Base-by-base conservation (phyloP, 345 rosid genomes). In the Psidium friedrichsthalianum region DNA sequence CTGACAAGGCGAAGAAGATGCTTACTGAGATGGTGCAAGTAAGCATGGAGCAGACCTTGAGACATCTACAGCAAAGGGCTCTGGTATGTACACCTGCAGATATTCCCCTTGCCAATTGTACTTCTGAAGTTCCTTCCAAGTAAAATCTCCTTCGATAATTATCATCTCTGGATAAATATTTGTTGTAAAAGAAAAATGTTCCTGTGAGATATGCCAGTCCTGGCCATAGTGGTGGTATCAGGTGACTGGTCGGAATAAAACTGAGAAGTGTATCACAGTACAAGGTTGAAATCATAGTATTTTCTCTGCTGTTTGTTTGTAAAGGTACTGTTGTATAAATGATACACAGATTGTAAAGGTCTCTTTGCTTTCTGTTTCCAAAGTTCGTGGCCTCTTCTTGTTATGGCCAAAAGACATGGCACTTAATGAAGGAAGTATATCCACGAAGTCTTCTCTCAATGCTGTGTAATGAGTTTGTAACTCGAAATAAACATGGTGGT, bases 11-110 rank as follows among this genome's bases (percentile, higher is more conserved):
- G 1, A 97, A 94, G 93, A 95, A 94, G 90, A 97, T 96, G 98
- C 91, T 97, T 57, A 92, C 98, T 25, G 99, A 97, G 90, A 97
- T 97, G 99, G 99, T 97, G 52, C 98, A 97, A 88, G 98, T 96
- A 51, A 95, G 99, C 89, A 96, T 97, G 99, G 99, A 97, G 69
- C 96, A 96, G 90, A 97, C 98, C 90, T 90, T 97, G 91, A 94
- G 96, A 88, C 99, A 96, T 94, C 82, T 97, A 83, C 99, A 97
- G 89, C 95, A 90, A 91, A 94, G 99, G 89, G 99, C 99, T 86
- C 90, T 94, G 82, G 96, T 95, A 52, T 92, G 93, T 85, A 90
- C 96, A 3, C 94, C 98, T 9, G 82, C 93, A 82, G 96, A 94
- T 88, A 82, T 94, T 90, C 91, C 97, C 86, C 89, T 92, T 82